Conservation (phyloP, 2,329 filamentous ascomycete species). For the Pseudogymnoascus sp. region DNA sequence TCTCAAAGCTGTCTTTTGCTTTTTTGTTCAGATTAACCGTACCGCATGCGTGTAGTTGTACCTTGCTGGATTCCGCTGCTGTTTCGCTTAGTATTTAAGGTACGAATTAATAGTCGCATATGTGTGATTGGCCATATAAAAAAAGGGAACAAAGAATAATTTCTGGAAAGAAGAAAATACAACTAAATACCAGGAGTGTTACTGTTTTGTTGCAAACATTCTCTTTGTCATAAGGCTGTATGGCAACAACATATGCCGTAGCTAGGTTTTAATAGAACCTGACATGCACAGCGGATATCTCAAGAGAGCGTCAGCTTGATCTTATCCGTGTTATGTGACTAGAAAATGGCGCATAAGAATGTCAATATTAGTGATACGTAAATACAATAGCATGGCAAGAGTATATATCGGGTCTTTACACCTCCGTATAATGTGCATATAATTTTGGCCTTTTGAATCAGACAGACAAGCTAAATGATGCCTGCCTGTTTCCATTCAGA, state of each 20-base stretch:
- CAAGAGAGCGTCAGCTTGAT: neutral
- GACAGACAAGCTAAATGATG: neutral
- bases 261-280: neutral
- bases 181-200: neutral
- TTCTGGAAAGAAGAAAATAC: neutral
- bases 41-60: constrained; percentile 1
- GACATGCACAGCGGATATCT: neutral
- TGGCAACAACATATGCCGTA: neutral
- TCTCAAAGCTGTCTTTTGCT: neutral
- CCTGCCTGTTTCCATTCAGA: neutral
- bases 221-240: neutral
- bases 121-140: constrained; percentile 9
- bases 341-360: neutral
- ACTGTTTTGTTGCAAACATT: neutral
- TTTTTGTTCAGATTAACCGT: neutral
- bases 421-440: neutral
- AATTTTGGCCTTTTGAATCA: neutral
- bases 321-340: neutral
- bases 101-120: constrained; percentile 5
- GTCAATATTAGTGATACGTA: neutral
- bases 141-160: constrained; percentile 7
- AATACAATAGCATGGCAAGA: neutral
- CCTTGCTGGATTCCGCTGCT: neutral
- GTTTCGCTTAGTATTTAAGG: constrained; percentile 7
- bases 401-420: neutral